Percentiles rank a stretch among this genome's conserved stretches.
phyloP scores from a whole-genome alignment of 768 basidiomycete genomes.

The Harrya chromipes region DNA sequence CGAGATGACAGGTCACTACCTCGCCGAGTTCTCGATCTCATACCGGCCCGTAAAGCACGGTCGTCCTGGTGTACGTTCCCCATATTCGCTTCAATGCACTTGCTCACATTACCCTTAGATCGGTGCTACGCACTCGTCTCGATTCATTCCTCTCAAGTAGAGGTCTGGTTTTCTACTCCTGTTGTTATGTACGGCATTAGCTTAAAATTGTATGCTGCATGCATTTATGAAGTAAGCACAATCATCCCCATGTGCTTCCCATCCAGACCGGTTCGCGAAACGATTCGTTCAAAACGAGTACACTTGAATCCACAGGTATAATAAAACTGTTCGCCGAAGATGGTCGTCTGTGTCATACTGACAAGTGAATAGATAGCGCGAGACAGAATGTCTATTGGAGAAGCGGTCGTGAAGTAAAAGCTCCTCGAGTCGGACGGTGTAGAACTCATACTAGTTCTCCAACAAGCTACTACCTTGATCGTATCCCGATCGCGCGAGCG shows the following conservation, averaged over 20 bases:
- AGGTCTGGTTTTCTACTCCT: slow-evolving; percentile 24
- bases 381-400: no score
- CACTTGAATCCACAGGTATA: slow-evolving; percentile 49
- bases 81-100: not conserved
- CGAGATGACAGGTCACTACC: slow-evolving; percentile 99
- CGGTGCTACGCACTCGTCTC: slow-evolving; percentile 88
- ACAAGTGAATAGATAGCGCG: slow-evolving; percentile 31
- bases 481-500: no score
- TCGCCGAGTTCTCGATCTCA: slow-evolving; percentile 94
- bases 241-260: not conserved
- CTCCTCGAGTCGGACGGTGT: no score
- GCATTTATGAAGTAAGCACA: slow-evolving; percentile 22
- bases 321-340: no score
- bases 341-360: slow-evolving; percentile 58
- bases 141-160: slow-evolving; percentile 98
- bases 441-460: no score
- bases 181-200: slow-evolving; percentile 22
- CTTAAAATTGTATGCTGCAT: slow-evolving; percentile 40
- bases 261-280: slow-evolving; percentile 8
- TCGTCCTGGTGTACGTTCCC: slow-evolving; percentile 87
- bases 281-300: slow-evolving; percentile 36
- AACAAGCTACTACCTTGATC: no score
- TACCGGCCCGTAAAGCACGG: slow-evolving; percentile 99
- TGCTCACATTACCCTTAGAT: slow-evolving; percentile 46
- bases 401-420: no score